Base-by-base conservation (phyloP, 2,329 filamentous ascomycete species). In the Botrytis pseudocinerea region DNA sequence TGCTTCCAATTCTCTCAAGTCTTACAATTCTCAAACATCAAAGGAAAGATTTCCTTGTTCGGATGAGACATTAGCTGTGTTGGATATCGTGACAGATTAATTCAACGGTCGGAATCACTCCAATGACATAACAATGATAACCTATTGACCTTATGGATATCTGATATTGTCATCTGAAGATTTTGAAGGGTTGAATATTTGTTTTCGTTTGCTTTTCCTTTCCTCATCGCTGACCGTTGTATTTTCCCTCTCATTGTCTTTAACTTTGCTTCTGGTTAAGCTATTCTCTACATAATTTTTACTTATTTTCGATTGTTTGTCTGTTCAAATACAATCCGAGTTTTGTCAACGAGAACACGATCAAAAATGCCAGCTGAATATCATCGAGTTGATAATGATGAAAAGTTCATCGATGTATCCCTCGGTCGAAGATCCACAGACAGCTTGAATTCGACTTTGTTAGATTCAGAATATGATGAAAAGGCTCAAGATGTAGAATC, bases 341-440 rank as follows among this genome's bases (percentile, higher is more conserved):
- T 35, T 44, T 9, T 28, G 38, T 12, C 16, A 25, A 22, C 73
- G 64, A 72, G 69, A 44, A 10, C 2, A n/a, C 25, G 22, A 12
- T 70, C 22, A 28, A 63, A 54, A 48, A 79, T 80, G 78, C 51
- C 65, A 71, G 76, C 76, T 3, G 79, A 77, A 76, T 80, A 80
- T 60, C 72, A 78, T n/a, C 70, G 74, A 38, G 76, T 79, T 32
- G 35, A 69, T 1, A 73, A 75, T 16, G 75, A 79, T 57, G 78
- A 79, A 63, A 78, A 78, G 51, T 77, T 79, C 59, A 70, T 75
- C 8, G 64, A 73, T 74, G 75, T 54, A 68, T 75, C 12, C 68
- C 74, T 35, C 57, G 75, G 46, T 73, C 74, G 54, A 76, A 73
- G 72, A 66, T 78, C 78, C 4, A 75, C 76, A 71, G 78, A 76